Percentiles rank a stretch among this genome's conserved stretches.
Evolutionary conservation across 1,139 yeast species (phyloP).

Genomic region (Pichia sp.): DNA sequence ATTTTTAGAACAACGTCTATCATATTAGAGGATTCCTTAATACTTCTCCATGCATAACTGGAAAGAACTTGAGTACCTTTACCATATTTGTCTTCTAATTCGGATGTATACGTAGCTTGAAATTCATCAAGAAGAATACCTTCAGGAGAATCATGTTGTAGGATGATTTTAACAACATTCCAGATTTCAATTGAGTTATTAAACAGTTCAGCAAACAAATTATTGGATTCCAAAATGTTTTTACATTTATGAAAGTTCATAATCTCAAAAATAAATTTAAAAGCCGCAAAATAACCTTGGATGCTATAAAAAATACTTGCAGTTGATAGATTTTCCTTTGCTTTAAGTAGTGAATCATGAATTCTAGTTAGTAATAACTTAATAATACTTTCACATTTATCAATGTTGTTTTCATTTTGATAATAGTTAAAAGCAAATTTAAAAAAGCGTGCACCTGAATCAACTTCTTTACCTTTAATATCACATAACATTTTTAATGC

Average conservation of each 20-base stretch:
- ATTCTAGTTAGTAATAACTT: constrained; percentile 31
- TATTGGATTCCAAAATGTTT: not conserved
- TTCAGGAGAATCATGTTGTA: constrained; percentile 65
- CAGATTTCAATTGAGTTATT: constrained; percentile 39
- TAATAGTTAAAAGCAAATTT: constrained; percentile 39
- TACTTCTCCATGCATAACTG: constrained; percentile 76
- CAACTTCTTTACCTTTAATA: constrained; percentile 66
- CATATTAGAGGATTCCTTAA: constrained; percentile 67
- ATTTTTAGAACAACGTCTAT: constrained; percentile 38
- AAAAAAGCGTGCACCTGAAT: constrained; percentile 70
- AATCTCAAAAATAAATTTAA: constrained; percentile 43
- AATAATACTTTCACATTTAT: constrained; percentile 30
- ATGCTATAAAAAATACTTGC: constrained; percentile 45
- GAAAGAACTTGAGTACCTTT: constrained; percentile 57
- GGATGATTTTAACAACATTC: constrained; percentile 47
- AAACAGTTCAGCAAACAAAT: constrained; percentile 21
- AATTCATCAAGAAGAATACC: constrained; percentile 47
- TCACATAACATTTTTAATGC: constrained; percentile 45
- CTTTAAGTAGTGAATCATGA: constrained; percentile 28
- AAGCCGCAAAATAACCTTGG: constrained; percentile 63
- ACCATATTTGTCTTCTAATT: constrained; percentile 37
- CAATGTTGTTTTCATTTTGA: constrained; percentile 20
- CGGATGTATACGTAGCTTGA: constrained; percentile 33
- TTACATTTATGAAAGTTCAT: constrained; percentile 22
- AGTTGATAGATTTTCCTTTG: constrained; percentile 32